phyloP scores from a whole-genome alignment of 2,329 filamentous ascomycete species.

The Colletotrichum sansevieriae region DNA sequence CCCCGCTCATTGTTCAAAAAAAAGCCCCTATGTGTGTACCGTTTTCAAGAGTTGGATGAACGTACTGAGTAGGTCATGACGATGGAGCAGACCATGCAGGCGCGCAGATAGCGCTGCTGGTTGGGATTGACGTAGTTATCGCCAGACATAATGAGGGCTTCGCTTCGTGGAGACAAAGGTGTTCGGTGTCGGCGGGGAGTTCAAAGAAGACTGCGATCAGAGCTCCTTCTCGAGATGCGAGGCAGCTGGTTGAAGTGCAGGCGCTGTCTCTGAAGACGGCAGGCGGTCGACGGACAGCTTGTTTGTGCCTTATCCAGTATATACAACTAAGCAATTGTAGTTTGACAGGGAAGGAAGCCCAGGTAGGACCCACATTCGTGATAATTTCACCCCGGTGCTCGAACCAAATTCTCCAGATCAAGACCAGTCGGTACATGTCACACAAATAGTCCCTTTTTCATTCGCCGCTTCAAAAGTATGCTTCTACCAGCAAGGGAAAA shows the following conservation, averaged over 20 bases:
- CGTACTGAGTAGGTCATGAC: conserved; percentile 84
- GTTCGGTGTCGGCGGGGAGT: neutral
- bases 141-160: conserved; percentile 52
- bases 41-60: conserved; percentile 39
- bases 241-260: neutral
- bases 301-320: neutral
- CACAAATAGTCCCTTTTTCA: no score
- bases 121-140: conserved; percentile 77
- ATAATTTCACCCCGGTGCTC: neutral
- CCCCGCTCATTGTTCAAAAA: neutral
- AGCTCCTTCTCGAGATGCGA: neutral
- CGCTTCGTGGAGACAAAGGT: neutral
- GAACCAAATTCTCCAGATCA: conserved; percentile 17
- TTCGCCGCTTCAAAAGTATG: no score
- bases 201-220: neutral
- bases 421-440: no score
- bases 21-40: neutral
- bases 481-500: no score
- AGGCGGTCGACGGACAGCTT: neutral
- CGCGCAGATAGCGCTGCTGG: conserved; percentile 89
- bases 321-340: conserved; percentile 8
- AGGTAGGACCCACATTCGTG: conserved; percentile 1
- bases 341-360: no score
- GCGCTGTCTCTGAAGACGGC: neutral
- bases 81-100: conserved; percentile 98